Percentiles rank a stretch among this genome's conserved stretches.
phyloP scores from a whole-genome alignment of 108 stramenopile genomes.

The Nitzschia palea region DNA sequence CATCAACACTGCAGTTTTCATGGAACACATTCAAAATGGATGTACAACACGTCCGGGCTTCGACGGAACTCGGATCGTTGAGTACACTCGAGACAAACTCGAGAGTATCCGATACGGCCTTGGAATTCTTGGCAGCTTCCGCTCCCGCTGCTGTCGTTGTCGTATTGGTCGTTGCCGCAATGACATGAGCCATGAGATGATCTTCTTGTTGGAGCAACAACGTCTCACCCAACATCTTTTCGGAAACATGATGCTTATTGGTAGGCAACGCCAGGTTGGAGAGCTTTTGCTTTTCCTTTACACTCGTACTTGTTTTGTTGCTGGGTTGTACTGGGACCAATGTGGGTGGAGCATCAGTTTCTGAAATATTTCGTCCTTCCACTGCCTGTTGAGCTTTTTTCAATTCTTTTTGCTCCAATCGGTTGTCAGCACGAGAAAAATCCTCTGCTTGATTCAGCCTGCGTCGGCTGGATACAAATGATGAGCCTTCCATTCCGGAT shows the following conservation, averaged over 20 bases:
- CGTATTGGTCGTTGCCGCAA: constrained; percentile 1
- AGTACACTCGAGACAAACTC: constrained; percentile 57
- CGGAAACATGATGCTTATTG: constrained; percentile 52
- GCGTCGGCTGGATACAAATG: neutral
- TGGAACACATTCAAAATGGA: constrained; percentile 86
- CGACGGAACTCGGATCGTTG: constrained; percentile 73
- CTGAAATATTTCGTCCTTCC: neutral
- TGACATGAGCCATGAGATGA: constrained; percentile 8
- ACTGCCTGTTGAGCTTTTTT: neutral
- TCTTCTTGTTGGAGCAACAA: constrained; percentile 59
- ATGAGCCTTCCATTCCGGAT: neutral
- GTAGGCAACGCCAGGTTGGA: constrained; percentile 55
- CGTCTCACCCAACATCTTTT: constrained; percentile 58
- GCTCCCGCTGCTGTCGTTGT: constrained; percentile 38
- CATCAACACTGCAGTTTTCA: constrained; percentile 81
- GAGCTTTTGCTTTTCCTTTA: neutral
- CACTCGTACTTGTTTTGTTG: neutral
- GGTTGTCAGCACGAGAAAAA: neutral
- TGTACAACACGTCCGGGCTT: constrained; percentile 82
- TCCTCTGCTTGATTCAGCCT: neutral
- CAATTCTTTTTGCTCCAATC: neutral
- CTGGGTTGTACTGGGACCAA: neutral
- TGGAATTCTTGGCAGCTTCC: constrained; percentile 44
- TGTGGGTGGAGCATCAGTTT: neutral
- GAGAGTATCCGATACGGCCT: constrained; percentile 57